Conservation (phyloP, 805 yeast genomes). For the Yamadazyma nakazawae region DNA sequence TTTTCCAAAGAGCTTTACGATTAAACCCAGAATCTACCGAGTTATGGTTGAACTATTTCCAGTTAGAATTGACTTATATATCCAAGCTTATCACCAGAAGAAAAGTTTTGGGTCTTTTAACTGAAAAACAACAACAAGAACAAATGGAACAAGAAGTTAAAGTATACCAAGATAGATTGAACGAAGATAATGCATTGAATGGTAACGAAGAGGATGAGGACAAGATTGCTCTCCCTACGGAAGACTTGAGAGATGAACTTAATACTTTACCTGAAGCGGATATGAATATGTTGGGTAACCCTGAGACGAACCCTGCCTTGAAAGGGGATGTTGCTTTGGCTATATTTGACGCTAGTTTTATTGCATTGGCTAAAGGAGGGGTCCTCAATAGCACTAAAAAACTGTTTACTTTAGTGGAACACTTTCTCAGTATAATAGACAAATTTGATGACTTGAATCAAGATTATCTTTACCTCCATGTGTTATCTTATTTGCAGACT, state of each 20-base stretch:
- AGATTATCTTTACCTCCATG: slow-evolving; percentile 61
- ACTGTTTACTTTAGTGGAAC: slow-evolving; percentile 34
- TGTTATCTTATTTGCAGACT: slow-evolving; percentile 49
- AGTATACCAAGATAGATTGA: slow-evolving; percentile 31
- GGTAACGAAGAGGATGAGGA: slow-evolving; percentile 31
- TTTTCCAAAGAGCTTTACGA: slow-evolving; percentile 80
- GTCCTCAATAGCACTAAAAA: slow-evolving; percentile 19
- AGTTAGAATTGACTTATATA: slow-evolving; percentile 82
- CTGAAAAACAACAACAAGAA: slow-evolving; percentile 64
- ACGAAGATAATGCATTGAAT: slow-evolving; percentile 21
- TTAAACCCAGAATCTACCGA: slow-evolving; percentile 71
- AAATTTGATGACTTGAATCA: slow-evolving; percentile 68
- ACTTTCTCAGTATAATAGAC: slow-evolving; percentile 59
- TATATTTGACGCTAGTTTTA: slow-evolving; percentile 34
- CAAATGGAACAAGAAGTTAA: slow-evolving; percentile 43
- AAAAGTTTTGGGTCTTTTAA: slow-evolving; percentile 71
- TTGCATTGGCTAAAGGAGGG: slow-evolving; percentile 21
- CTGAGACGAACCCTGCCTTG: slow-evolving; percentile 75
- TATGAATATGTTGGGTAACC: slow-evolving; percentile 76
- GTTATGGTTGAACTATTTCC: slow-evolving; percentile 83
- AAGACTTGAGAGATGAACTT: slow-evolving; percentile 58
- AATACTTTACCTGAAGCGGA: slow-evolving; percentile 83
- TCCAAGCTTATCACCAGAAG: slow-evolving; percentile 82
- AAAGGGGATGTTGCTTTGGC: slow-evolving; percentile 50
- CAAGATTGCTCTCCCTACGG: slow-evolving; percentile 48